phyloP scores from a whole-genome alignment of 2,329 filamentous ascomycete species.

The Chrysoporthe deuterocubensis region DNA sequence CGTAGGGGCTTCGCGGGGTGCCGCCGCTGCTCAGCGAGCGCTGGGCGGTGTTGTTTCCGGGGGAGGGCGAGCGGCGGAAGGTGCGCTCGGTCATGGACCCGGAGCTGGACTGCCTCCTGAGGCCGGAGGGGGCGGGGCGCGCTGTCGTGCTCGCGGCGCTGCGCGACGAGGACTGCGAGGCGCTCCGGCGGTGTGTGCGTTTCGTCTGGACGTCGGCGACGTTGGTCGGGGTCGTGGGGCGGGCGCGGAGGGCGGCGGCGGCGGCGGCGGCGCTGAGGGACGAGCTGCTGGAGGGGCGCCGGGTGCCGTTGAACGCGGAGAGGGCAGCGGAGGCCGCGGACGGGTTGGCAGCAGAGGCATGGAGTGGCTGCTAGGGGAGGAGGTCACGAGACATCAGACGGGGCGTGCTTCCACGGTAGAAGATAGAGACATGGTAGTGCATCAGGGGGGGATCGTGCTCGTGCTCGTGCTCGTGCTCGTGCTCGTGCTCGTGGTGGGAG shows the following conservation, averaged over 20 bases:
- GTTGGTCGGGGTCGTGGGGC: constrained; percentile 76
- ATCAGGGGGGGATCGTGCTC: not conserved
- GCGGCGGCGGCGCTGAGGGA: constrained; percentile 84
- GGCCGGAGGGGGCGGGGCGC: constrained; percentile 32
- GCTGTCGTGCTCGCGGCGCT: constrained; percentile 26
- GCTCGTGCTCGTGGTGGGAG: no score
- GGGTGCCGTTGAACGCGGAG: constrained; percentile 71
- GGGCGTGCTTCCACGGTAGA: constrained; percentile 9
- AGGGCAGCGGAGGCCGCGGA: constrained; percentile 80
- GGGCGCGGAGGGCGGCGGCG: constrained; percentile 79
- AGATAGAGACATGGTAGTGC: not conserved
- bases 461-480: no score
- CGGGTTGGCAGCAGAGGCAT: constrained; percentile 66
- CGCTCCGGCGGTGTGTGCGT: constrained; percentile 74
- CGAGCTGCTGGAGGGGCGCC: constrained; percentile 60
- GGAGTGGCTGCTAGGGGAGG: constrained; percentile 56
- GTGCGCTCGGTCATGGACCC: constrained; percentile 88
- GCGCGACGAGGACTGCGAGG: constrained; percentile 70
- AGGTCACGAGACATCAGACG: constrained; percentile 14
- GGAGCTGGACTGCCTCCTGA: constrained; percentile 70
- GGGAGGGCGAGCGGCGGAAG: constrained; percentile 75
- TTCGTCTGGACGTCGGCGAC: constrained; percentile 87
- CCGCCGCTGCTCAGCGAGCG: constrained; percentile 39
- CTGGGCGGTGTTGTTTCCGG: constrained; percentile 44
- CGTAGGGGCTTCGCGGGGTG: constrained; percentile 16